Evolutionary conservation across 177 flowering plant species (phyloP).

Genomic region (Tripterygium wilfordii): DNA sequence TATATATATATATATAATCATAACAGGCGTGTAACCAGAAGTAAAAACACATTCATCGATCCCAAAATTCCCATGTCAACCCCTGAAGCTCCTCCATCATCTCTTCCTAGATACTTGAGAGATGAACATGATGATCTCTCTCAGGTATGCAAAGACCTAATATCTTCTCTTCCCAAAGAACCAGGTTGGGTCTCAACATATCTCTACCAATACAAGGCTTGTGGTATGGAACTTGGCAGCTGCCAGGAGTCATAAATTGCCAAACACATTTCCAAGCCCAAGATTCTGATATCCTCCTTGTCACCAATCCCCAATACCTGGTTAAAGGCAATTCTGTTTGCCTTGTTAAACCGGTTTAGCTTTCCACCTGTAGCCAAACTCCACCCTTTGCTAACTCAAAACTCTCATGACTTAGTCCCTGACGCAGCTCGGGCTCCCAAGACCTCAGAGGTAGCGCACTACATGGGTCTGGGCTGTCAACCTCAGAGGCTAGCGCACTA

Average conservation of each 20-base stretch:
- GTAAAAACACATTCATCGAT: no score
- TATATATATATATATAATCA: no score
- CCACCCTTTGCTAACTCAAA: constrained; percentile 29
- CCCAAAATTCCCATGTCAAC: no score
- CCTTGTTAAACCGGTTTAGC: constrained; percentile 9
- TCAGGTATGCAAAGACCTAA: constrained; percentile 15
- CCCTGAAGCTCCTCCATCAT: not conserved
- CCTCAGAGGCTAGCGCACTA: no score
- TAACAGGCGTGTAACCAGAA: no score
- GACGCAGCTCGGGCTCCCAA: no score
- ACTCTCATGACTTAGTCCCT: constrained; percentile 35
- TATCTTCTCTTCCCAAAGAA: constrained; percentile 22
- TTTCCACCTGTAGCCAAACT: constrained; percentile 6
- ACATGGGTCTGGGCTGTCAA: no score
- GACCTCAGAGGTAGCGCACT: no score
- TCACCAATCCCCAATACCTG: constrained; percentile 39
- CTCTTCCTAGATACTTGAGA: constrained; percentile 11
- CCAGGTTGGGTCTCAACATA: constrained; percentile 15
- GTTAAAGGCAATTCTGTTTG: constrained; percentile 28
- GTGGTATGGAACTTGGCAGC: constrained; percentile 19
- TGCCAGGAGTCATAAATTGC: constrained; percentile 18
- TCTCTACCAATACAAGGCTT: constrained; percentile 36
- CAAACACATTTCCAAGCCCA: constrained; percentile 29
- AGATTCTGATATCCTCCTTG: constrained; percentile 28
- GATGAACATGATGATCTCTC: constrained; percentile 13